phyloP scores from a whole-genome alignment of 352 stramenopile species.

The Phytophthora sansomeana region DNA sequence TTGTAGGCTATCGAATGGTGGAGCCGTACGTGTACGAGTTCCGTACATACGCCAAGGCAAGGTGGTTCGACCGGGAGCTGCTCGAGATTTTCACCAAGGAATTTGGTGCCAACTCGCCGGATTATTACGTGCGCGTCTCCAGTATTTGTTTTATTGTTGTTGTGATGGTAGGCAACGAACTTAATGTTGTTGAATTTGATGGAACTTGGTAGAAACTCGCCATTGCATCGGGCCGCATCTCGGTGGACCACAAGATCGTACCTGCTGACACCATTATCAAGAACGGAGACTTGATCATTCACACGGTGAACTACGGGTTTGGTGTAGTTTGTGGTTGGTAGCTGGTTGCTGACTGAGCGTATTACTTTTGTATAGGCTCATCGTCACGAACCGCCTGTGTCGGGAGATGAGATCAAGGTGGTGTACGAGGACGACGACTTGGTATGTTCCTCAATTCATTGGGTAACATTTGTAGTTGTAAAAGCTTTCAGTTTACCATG shows the following conservation, averaged over 20 bases:
- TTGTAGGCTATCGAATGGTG: slow-evolving; percentile 82
- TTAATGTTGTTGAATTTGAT: slow-evolving; percentile 10
- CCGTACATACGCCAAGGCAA: slow-evolving; percentile 94
- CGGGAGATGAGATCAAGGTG: slow-evolving; percentile 79
- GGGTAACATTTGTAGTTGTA: background rate
- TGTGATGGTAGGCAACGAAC: slow-evolving; percentile 3
- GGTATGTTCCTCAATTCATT: slow-evolving; percentile 35
- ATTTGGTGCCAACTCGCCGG: slow-evolving; percentile 84
- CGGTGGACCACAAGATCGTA: slow-evolving; percentile 91
- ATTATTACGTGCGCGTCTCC: slow-evolving; percentile 83
- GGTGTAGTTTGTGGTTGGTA: background rate
- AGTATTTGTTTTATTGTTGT: background rate
- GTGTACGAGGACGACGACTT: slow-evolving; percentile 82
- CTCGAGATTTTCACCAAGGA: slow-evolving; percentile 92
- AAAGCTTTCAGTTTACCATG: background rate
- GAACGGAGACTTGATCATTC: slow-evolving; percentile 94
- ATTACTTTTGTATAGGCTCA: slow-evolving; percentile 71
- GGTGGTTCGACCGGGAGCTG: slow-evolving; percentile 93
- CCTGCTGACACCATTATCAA: slow-evolving; percentile 84
- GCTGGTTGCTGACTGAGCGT: background rate
- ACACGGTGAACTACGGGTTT: slow-evolving; percentile 65
- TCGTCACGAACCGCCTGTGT: slow-evolving; percentile 96
- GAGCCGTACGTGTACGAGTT: slow-evolving; percentile 97
- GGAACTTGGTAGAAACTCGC: slow-evolving; percentile 75
- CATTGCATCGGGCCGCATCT: slow-evolving; percentile 94